These are phyloP conservation scores for Aspergillus conjunctus DNA, from an alignment of 495 filamentous ascomycete genomes.

Conservation along the genomic window DNA sequence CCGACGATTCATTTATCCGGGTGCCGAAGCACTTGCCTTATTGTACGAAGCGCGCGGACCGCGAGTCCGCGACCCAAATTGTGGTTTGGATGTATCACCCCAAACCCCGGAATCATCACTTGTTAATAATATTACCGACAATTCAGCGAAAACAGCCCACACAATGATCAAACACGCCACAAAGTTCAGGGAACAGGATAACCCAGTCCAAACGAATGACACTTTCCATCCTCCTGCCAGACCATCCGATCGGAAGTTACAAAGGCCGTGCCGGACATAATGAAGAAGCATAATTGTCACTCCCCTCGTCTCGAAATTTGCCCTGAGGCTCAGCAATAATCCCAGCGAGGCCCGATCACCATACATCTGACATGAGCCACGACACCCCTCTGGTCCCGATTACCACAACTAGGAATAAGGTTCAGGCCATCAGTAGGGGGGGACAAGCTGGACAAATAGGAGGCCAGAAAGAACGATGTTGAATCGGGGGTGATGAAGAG, in stretches of 20 bases:
- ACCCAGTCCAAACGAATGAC: neutral
- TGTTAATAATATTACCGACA: neutral
- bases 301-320: too few relatives aligned
- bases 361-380: slow-evolving; percentile 12
- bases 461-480: neutral
- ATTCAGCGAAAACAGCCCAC: neutral
- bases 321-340: neutral
- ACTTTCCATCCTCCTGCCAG: too few relatives aligned
- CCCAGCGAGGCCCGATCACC: slow-evolving; percentile 6
- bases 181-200: slow-evolving; percentile 7
- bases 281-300: too few relatives aligned
- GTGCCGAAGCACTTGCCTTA: too few relatives aligned
- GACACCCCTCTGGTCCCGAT: neutral
- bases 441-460: neutral
- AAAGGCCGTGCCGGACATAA: too few relatives aligned
- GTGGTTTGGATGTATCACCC: slow-evolving; percentile 19
- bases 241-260: too few relatives aligned
- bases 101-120: neutral
- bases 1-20: too few relatives aligned
- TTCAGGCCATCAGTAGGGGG: neutral
- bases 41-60: slow-evolving; percentile 14
- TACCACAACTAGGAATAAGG: slow-evolving; percentile 2
- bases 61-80: slow-evolving; percentile 17
- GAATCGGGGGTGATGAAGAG: neutral
- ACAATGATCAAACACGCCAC: slow-evolving; percentile 8